Conservation (phyloP, 1,284 basidiomycete species). For the Heimioporus punctisporus region DNA sequence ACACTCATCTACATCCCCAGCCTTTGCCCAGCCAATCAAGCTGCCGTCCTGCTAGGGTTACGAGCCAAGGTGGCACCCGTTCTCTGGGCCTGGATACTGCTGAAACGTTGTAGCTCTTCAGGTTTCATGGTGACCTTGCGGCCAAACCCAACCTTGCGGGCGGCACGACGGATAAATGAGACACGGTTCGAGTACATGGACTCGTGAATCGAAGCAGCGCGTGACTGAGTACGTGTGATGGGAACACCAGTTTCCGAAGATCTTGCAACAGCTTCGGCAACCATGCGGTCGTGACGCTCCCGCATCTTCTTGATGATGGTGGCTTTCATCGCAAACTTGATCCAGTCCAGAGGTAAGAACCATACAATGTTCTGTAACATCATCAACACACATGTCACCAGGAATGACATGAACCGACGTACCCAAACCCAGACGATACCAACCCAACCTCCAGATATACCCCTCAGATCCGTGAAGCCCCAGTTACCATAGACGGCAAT, state of each 20-base stretch:
- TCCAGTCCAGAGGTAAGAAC: constrained; percentile 94
- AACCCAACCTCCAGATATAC: constrained; percentile 92
- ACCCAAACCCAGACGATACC: constrained; percentile 98
- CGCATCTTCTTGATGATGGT: constrained; percentile 88
- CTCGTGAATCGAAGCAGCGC: constrained; percentile 91
- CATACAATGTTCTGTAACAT: constrained; percentile 80
- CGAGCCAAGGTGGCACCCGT: constrained; percentile 78
- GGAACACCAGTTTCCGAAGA: constrained; percentile 64
- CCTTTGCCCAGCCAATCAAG: constrained; percentile 23
- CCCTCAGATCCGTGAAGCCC: constrained; percentile 84
- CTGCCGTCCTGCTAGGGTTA: constrained; percentile 66
- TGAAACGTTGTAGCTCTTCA: constrained; percentile 84
- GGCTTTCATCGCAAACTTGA: constrained; percentile 97
- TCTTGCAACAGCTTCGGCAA: constrained; percentile 40
- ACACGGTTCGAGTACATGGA: constrained; percentile 94
- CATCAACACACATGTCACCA: not conserved
- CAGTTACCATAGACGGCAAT: constrained; percentile 94
- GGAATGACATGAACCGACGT: constrained; percentile 31
- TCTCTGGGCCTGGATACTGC: constrained; percentile 81
- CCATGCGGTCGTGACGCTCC: constrained; percentile 52
- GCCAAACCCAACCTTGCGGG: constrained; percentile 84
- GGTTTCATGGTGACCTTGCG: constrained; percentile 80
- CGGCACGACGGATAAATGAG: constrained; percentile 86
- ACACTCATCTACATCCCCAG: constrained; percentile 20
- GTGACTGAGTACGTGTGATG: constrained; percentile 86